Conservation (phyloP, 2,329 filamentous ascomycete genomes). For the Verticillium klebahnii region DNA sequence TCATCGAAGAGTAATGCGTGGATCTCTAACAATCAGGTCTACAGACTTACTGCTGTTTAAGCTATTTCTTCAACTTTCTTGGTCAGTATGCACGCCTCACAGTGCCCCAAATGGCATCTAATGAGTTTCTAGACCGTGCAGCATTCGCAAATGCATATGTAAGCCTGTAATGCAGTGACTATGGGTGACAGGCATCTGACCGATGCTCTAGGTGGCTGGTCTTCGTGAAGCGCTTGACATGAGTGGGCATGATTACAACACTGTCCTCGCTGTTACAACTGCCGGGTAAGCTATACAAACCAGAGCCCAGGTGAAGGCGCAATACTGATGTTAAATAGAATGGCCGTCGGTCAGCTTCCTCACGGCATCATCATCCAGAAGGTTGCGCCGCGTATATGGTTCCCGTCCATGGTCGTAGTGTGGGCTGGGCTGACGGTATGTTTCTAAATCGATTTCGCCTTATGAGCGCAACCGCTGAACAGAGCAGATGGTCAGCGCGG, state of each 20-base stretch:
- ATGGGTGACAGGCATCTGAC: neutral
- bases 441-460: too few relatives aligned
- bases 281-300: conserved; percentile 4
- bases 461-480: neutral
- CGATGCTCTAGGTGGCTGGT: conserved; percentile 37
- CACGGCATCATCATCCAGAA: conserved; percentile 43
- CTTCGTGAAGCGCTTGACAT: conserved; percentile 51
- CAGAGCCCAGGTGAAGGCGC: neutral
- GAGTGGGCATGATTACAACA: conserved; percentile 57
- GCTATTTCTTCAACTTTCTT: conserved; percentile 33
- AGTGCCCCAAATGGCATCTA: neutral
- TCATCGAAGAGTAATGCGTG: neutral
- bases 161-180: neutral
- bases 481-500: conserved; percentile 14
- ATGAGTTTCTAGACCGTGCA: conserved; percentile 5
- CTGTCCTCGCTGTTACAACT: conserved; percentile 43
- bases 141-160: conserved; percentile 14
- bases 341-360: conserved; percentile 36
- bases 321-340: neutral
- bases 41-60: conserved; percentile 27
- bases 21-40: neutral
- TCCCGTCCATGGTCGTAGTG: conserved; percentile 39
- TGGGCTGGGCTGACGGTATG: conserved; percentile 42
- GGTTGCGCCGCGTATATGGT: conserved; percentile 42
- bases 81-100: conserved; percentile 13